Conservation (phyloP, 2,329 filamentous ascomycete genomes). For the Ophiocordyceps camponoti-saundersi region DNA sequence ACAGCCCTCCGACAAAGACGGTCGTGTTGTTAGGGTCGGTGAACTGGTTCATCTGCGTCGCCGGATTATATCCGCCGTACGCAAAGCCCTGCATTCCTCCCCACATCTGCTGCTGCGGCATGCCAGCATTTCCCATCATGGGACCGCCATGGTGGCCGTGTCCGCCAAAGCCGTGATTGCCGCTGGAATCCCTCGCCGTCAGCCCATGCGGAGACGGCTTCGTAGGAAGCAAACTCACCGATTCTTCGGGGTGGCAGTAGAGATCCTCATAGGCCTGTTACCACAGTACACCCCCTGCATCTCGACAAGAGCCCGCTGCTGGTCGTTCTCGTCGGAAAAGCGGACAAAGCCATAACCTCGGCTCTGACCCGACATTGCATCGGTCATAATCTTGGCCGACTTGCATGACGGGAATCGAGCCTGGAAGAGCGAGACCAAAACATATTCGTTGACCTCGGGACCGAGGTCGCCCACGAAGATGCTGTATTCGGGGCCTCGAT, state of each 20-base stretch:
- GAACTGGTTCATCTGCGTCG: constrained; percentile 84
- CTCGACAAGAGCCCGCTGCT: constrained; percentile 87
- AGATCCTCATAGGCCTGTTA: constrained; percentile 96
- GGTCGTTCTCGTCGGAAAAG: constrained; percentile 88
- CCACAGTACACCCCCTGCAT: constrained; percentile 99
- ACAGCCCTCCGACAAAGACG: constrained; percentile 92
- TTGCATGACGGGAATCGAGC: constrained; percentile 94
- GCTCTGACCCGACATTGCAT: constrained; percentile 93
- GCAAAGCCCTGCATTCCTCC: constrained; percentile 18
- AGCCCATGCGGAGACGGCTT: not conserved
- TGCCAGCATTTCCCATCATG: constrained; percentile 25
- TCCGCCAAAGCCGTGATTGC: constrained; percentile 21
- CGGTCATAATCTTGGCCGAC: constrained; percentile 99
- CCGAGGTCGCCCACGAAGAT: constrained; percentile 98
- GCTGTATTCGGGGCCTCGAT: constrained; percentile 87
- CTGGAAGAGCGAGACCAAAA: constrained; percentile 93
- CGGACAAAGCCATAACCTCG: constrained; percentile 96
- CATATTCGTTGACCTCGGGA: constrained; percentile 96
- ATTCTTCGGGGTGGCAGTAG: constrained; percentile 95
- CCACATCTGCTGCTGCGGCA: constrained; percentile 30
- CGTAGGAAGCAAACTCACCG: constrained; percentile 22
- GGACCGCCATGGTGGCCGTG: constrained; percentile 21
- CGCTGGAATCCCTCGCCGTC: constrained; percentile 6
- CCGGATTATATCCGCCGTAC: constrained; percentile 28
- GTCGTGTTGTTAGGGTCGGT: constrained; percentile 99